Evolutionary conservation across 371 early-diverging fungal species (phyloP), one percentile per base, ranked within the genome.

Genomic region (Syncephalastrum contaminatum): DNA sequence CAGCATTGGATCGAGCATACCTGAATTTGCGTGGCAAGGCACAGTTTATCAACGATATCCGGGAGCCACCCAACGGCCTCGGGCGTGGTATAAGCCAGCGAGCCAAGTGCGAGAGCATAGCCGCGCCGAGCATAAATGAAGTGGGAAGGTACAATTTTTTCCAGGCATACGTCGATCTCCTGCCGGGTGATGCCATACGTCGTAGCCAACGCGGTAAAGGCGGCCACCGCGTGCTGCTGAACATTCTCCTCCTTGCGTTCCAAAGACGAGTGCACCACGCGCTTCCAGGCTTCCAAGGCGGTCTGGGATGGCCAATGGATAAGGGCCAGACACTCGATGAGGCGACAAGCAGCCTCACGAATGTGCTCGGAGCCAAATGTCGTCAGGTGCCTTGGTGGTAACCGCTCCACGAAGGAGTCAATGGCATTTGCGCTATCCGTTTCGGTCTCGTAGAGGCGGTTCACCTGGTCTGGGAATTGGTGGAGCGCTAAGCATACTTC

Each of bases 221-320:
- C 85, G 7, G 45, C 53, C 0, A 86, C 81, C 13, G 89, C 91
- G 48, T 70, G 71, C 13, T 67, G 70, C 47, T 89, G 91, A 6
- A 91, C 79, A 42, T 64, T 66, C 51, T 89, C 89, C 56, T 91
- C 92, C 41, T 81, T 82, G 10, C 92, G 82, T 47, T 82, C 82
- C 45, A 90, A 66, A 6, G 86, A 83, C 10, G 69, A 64, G 25
- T 77, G 58, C 0, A 90, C 67, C 4, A 90, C 41, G 0, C 52
- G 42, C 62, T 81, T 81, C 84, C 85, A 86, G 14, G 63, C 58
- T 6, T 48, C 48, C 40, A 77, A 24, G 0, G 66, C 51, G 1
- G 60, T n/a, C 0, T 60, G 48, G 4, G 58, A 49, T 8, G 83
- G 79, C 71, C 88, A 76, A 0, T 63, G 54, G 0, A 77, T 71